Base-by-base conservation (phyloP, 140 eudicot genomes). In the Erigeron philadelphicus region DNA sequence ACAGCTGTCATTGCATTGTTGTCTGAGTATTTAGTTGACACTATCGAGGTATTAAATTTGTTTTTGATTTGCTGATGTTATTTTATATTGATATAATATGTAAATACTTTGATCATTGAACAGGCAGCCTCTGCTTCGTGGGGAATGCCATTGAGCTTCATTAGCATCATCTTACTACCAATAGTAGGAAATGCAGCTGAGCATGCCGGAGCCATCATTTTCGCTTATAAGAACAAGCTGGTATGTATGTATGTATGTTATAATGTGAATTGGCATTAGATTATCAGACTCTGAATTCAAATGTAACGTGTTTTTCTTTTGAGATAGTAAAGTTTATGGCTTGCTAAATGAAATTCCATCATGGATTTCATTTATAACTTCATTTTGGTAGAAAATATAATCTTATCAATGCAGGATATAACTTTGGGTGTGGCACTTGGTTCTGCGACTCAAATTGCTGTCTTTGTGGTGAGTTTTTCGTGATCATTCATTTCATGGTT, bases 131-230 rank as follows among this genome's bases (percentile, higher is more conserved):
- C 97, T 3, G 78, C 73, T 50, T 81, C 95, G 7, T 90, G 97
- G 97, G 93, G 93, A 35, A 12, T 90, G 49, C 82, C 95, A 11
- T 87, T 90, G 38, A 74, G 88, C 63, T 90, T 90, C 85, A 85
- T 85, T 19, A 87, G 97, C 70, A 78, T 90, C 63, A 81, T 90
- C 68, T 72, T 90, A 66, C 81, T 90, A 25, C 97, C 97, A 23
- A 83, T 87, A 41, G 90, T 85, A 13, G 97, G 97, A 75, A 90
- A 90, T 66, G 95, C 97, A 69, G 89, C 91, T 13, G 97, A 90
- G 74, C 97, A 90, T 71, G 97, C 95, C 8, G 97, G 93, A 72
- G 95, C 95, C 43, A 50, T 90, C 57, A 86, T 90, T 23, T 90
- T 90, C 75, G 95, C 95, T 52, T 79, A 81, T 72, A 90, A 82